Percentiles rank a stretch among this genome's conserved stretches.
phyloP scores from a whole-genome alignment of 352 stramenopile genomes.

The Phytophthora gonapodyides region DNA sequence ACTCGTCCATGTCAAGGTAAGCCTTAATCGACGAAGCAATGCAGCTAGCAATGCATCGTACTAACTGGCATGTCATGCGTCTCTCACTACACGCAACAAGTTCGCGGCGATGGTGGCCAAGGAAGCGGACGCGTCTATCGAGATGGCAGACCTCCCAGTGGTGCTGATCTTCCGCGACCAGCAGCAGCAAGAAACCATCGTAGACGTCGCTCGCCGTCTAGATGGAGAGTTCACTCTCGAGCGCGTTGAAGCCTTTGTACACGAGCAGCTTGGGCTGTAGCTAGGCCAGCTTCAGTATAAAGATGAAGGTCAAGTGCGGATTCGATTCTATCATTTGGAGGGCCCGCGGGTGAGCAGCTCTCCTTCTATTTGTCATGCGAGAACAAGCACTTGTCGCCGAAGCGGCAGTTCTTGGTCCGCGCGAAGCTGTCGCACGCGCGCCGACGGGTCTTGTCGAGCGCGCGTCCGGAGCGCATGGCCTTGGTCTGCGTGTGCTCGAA shows the following conservation, averaged over 20 bases:
- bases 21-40: background rate
- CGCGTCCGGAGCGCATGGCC: conserved; percentile 57
- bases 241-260: conserved; percentile 45
- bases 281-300: conserved; percentile 9
- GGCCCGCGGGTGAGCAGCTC: background rate
- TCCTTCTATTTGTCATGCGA: conserved; percentile 44
- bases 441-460: conserved; percentile 58
- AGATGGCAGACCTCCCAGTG: conserved; percentile 65
- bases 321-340: conserved; percentile 28
- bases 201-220: conserved; percentile 60
- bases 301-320: conserved; percentile 4
- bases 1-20: conserved; percentile 70
- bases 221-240: conserved; percentile 70
- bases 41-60: background rate
- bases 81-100: conserved; percentile 25
- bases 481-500: conserved; percentile 80
- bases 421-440: conserved; percentile 62
- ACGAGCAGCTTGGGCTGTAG: conserved; percentile 39
- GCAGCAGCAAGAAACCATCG: conserved; percentile 59
- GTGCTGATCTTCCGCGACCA: conserved; percentile 66
- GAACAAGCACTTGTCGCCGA: conserved; percentile 79
- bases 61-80: conserved; percentile 3
- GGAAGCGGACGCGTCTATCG: conserved; percentile 72
- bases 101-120: conserved; percentile 66
- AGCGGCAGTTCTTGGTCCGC: conserved; percentile 55